Percentiles rank a stretch among this genome's conserved stretches.
Conservation (phyloP, 768 basidiomycete species). For the Xanthoconium stramineum region DNA sequence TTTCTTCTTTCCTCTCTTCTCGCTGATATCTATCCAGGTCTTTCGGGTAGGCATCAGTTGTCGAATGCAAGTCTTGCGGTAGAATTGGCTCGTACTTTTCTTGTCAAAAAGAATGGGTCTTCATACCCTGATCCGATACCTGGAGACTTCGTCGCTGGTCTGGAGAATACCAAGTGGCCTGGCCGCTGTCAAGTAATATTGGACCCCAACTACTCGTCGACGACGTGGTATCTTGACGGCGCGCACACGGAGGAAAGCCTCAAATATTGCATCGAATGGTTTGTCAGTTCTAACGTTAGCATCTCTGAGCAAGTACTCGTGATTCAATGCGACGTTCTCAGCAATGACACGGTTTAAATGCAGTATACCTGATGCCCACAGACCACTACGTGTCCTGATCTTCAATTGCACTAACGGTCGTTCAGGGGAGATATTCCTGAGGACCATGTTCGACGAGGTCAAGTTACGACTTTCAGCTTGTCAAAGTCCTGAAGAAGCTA, state of each 20-base stretch:
- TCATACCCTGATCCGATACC: conserved; percentile 38
- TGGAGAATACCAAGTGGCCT: conserved; percentile 80
- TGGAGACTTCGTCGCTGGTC: conserved; percentile 52
- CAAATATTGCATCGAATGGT: conserved; percentile 86
- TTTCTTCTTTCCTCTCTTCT: background rate
- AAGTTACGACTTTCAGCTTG: conserved; percentile 44
- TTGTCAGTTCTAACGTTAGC: conserved; percentile 57
- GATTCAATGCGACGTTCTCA: background rate
- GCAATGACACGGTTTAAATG: conserved; percentile 1
- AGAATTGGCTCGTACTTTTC: conserved; percentile 63
- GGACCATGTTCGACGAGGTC: conserved; percentile 52
- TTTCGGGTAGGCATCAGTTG: conserved; percentile 82
- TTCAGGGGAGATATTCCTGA: conserved; percentile 71
- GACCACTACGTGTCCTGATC: conserved; percentile 58
- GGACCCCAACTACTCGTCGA: conserved; percentile 50
- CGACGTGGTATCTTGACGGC: conserved; percentile 91
- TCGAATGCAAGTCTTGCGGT: conserved; percentile 88
- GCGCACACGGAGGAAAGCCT: conserved; percentile 94
- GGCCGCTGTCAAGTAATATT: conserved; percentile 86
- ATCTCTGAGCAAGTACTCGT: conserved; percentile 32
- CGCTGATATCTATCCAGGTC: conserved; percentile 46
- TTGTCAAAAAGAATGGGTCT: conserved; percentile 35
- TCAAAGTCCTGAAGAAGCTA: conserved; percentile 35
- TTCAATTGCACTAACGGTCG: conserved; percentile 97
- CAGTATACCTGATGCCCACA: conserved; percentile 14